Percentiles rank a stretch among this genome's conserved stretches.
Evolutionary conservation across 345 rosid genomes (phyloP).

Genomic region (Arabis hirsuta): DNA sequence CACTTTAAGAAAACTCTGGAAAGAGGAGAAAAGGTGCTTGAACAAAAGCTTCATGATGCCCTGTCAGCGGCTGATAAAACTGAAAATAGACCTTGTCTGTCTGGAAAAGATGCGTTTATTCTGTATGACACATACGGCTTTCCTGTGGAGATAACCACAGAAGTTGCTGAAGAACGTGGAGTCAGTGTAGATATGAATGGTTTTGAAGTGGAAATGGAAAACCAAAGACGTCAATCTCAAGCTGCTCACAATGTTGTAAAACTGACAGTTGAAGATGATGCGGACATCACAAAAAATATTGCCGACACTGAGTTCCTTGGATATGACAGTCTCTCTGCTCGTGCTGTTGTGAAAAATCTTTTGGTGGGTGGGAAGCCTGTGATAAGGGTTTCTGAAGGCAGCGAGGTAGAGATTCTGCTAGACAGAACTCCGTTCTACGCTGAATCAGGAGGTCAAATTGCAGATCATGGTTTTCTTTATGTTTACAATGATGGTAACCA

Average conservation of each 20-base stretch:
- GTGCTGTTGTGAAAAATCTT: slow-evolving; percentile 74
- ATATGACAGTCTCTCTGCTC: slow-evolving; percentile 70
- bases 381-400: slow-evolving; percentile 79
- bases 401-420: slow-evolving; percentile 81
- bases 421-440: slow-evolving; percentile 94
- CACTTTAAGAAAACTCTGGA: slow-evolving; percentile 88
- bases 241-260: slow-evolving; percentile 87
- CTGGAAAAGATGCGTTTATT: slow-evolving; percentile 87
- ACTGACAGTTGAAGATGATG: slow-evolving; percentile 67
- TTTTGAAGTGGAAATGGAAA: slow-evolving; percentile 83
- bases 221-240: slow-evolving; percentile 85
- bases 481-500: slow-evolving; percentile 54
- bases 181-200: slow-evolving; percentile 70
- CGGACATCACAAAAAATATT: slow-evolving; percentile 54
- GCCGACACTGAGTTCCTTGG: slow-evolving; percentile 84
- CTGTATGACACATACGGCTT: slow-evolving; percentile 87
- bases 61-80: slow-evolving; percentile 48
- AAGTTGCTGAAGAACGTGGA: slow-evolving; percentile 81
- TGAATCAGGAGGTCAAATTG: slow-evolving; percentile 97
- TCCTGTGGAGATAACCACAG: slow-evolving; percentile 88
- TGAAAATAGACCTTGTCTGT: slow-evolving; percentile 55
- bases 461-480: slow-evolving; percentile 76
- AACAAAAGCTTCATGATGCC: slow-evolving; percentile 70
- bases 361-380: slow-evolving; percentile 82
- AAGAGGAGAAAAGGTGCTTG: slow-evolving; percentile 90